phyloP scores from a whole-genome alignment of 345 rosid species.

The Noccaea caerulescens region DNA sequence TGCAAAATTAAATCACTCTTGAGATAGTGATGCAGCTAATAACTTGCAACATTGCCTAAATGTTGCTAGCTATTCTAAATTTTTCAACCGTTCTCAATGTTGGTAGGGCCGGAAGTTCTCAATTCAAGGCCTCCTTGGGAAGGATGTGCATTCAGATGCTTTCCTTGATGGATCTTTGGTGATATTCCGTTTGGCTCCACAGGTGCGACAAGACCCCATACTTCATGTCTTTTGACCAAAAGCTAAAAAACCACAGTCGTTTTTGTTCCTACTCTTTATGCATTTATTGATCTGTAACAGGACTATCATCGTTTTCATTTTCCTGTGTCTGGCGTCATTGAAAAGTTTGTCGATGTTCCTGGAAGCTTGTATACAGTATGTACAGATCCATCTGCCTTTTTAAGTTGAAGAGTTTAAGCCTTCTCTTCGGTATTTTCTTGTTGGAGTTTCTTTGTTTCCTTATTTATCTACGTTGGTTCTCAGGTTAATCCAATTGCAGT shows the following conservation, averaged over 20 bases:
- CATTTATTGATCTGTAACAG: constrained; percentile 48
- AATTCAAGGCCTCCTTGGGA: constrained; percentile 82
- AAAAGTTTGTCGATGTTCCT: constrained; percentile 60
- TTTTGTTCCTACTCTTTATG: not conserved
- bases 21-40: constrained; percentile 15
- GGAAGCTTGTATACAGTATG: constrained; percentile 87
- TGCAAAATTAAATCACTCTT: constrained; percentile 5
- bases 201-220: constrained; percentile 43
- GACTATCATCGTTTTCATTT: constrained; percentile 93
- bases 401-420: constrained; percentile 6
- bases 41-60: not conserved
- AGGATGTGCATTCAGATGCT: constrained; percentile 53
- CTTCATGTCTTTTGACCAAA: constrained; percentile 9
- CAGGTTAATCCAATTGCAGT: constrained; percentile 98
- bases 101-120: constrained; percentile 88
- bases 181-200: constrained; percentile 96
- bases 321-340: constrained; percentile 83
- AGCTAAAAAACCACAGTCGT: not conserved
- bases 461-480: constrained; percentile 30
- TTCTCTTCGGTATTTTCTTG: constrained; percentile 17
- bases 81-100: constrained; percentile 7
- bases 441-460: not conserved
- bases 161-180: constrained; percentile 77
- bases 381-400: constrained; percentile 26
- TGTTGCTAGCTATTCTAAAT: not conserved